A percentile compares a stretch with the other conserved stretches of the same genome.
Conservation (phyloP, 2,329 filamentous ascomycete genomes). For the Didymella sp. region DNA sequence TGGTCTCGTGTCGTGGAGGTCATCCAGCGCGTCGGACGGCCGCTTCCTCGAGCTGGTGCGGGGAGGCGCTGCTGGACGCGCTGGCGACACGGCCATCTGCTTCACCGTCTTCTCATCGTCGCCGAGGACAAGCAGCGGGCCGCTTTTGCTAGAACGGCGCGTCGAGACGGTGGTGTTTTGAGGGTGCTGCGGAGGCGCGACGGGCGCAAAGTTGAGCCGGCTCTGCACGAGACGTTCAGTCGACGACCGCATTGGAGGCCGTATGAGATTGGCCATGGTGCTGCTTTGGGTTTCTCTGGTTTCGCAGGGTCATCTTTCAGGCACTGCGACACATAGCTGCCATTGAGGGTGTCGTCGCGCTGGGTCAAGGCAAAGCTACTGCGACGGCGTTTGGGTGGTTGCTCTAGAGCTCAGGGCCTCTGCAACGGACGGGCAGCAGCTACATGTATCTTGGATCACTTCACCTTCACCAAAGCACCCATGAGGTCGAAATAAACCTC, state of each 20-base stretch:
- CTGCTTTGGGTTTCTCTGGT: constrained; percentile 29
- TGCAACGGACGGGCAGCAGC: constrained; percentile 8
- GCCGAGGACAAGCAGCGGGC: constrained; percentile 31
- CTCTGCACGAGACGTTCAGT: constrained; percentile 40
- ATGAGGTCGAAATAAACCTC: constrained; percentile 26
- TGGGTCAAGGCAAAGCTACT: constrained; percentile 33
- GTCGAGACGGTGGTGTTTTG: constrained; percentile 34
- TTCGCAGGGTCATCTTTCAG: constrained; percentile 39
- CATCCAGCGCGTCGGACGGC: constrained; percentile 38
- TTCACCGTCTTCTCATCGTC: constrained; percentile 31
- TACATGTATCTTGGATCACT: constrained; percentile 13
- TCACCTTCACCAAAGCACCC: constrained; percentile 15
- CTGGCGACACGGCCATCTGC: constrained; percentile 19
- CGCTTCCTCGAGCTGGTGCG: constrained; percentile 42
- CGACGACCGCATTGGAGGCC: constrained; percentile 41
- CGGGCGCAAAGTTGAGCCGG: constrained; percentile 40
- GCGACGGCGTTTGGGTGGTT: constrained; percentile 39
- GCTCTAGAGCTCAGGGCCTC: constrained; percentile 31
- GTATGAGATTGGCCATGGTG: constrained; percentile 38
- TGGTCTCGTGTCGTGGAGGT: constrained; percentile 40
- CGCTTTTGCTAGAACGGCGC: constrained; percentile 38
- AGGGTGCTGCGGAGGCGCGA: constrained; percentile 30
- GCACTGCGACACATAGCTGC: constrained; percentile 31
- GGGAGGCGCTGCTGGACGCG: constrained; percentile 27
- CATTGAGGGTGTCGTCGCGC: constrained; percentile 43